Evolutionary conservation across 306 rosid genomes (phyloP), one percentile per base, ranked within the genome.

Genomic region (Prunus dulcis): DNA sequence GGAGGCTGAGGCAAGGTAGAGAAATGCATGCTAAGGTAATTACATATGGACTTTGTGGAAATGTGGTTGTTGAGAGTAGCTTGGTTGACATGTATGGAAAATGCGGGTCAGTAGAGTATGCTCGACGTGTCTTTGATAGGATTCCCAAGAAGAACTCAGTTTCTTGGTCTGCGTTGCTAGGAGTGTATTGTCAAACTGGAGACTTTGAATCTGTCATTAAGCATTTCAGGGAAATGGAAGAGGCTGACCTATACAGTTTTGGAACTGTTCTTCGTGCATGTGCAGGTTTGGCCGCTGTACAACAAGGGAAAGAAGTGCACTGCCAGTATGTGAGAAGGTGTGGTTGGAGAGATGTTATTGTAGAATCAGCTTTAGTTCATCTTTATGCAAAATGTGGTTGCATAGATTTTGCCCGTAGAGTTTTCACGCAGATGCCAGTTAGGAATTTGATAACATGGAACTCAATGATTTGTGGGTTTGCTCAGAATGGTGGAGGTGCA

Each of bases 41-140:
- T 70, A 67, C 86, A 0, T 77, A 82, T 41, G 96, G 95, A 34
- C 73, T 84, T 32, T 57, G 78, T 34, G 96, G 93, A 1, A 85
- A 91, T 72, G 96, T 94, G 77, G 84, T 94, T 67, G 96, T 91
- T 17, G 96, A 87, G 82, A 91, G 98, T 67, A 94, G 98, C 77
- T 81, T 91, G 57, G 88, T 94, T 76, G 98, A 94, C 64, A 91
- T 94, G 97, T 94, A 94, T 81, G 98, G 98, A 23, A 94, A 94
- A 77, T 94, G 97, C 34, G 91, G 98, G 27, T 76, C 80, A 0
- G 85, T 90, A 58, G 51, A 49, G 1, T 72, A 76, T 45, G 87
- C 97, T 27, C 81, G 60, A 51, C 46, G 62, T 10, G 88, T 91
- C 75, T 94, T 91, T 57, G 96, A 90, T 73, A 41, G 94, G 74